phyloP scores from a whole-genome alignment of 2,329 filamentous ascomycete genomes.

The Alternaria brassicae region DNA sequence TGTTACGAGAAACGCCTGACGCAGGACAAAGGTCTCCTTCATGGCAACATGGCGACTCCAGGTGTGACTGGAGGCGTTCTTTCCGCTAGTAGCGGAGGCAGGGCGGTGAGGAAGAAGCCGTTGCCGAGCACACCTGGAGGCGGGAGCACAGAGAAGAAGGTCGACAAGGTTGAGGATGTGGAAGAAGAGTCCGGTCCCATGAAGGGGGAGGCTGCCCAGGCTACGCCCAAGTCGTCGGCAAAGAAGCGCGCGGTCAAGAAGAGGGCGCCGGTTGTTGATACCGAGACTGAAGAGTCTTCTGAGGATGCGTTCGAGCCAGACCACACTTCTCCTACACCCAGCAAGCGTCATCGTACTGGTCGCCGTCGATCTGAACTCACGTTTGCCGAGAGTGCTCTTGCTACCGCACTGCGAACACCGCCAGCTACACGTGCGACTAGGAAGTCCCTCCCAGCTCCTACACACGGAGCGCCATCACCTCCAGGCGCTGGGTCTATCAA shows the following conservation, averaged over 20 bases:
- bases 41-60: constrained; percentile 30
- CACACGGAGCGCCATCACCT: neutral
- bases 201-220: neutral
- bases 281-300: constrained; percentile 9
- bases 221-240: neutral
- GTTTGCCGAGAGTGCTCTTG: constrained; percentile 15
- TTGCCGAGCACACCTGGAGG: neutral
- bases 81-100: neutral
- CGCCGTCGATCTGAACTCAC: constrained; percentile 13
- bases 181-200: neutral
- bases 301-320: constrained; percentile 18
- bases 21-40: constrained; percentile 24
- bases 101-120: constrained; percentile 10
- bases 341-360: constrained; percentile 16
- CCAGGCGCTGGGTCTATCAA: neutral
- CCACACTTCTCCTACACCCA: constrained; percentile 12
- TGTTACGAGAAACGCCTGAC: constrained; percentile 30
- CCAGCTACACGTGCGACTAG: constrained; percentile 6
- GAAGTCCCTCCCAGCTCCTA: neutral
- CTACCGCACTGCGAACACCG: constrained; percentile 2
- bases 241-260: constrained; percentile 14
- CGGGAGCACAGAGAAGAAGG: neutral
- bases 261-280: constrained; percentile 5
- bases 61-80: neutral
- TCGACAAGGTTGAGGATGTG: neutral